Percentiles rank a stretch among this genome's conserved stretches.
Conservation (phyloP, 1,284 basidiomycete genomes). For the Cutaneotrichosporon mucoides region DNA sequence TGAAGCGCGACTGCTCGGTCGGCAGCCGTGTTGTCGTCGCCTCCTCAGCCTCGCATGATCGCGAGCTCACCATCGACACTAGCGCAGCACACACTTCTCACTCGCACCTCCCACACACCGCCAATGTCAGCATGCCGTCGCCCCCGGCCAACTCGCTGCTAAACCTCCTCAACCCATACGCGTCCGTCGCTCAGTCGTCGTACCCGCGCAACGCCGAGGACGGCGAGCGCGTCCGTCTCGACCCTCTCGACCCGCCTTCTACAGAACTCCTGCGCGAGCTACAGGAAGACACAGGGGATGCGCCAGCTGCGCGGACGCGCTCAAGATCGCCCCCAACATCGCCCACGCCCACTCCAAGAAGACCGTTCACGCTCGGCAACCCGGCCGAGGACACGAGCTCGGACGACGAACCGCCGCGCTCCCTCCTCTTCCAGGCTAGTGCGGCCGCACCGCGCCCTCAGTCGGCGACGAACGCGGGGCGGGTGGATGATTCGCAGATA, state of each 20-base stretch:
- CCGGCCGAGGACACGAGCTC: slow-evolving; percentile 9
- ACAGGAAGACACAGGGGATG: slow-evolving; percentile 14
- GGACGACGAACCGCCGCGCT: slow-evolving; percentile 34
- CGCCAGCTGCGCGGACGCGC: background rate
- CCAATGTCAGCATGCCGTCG: slow-evolving; percentile 11
- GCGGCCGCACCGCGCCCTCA: background rate
- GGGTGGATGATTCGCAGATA: background rate
- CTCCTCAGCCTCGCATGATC: too few species aligned
- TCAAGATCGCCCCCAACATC: slow-evolving; percentile 9
- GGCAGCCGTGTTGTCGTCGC: too few species aligned
- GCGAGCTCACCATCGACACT: too few species aligned
- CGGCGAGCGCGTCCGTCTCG: background rate
- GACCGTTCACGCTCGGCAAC: slow-evolving; percentile 1
- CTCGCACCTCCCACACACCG: too few species aligned
- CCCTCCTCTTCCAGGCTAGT: slow-evolving; percentile 29
- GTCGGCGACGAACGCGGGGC: background rate
- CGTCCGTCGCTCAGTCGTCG: slow-evolving; percentile 63
- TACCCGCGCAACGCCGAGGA: slow-evolving; percentile 53
- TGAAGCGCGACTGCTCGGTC: too few species aligned
- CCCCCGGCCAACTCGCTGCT: slow-evolving; percentile 55
- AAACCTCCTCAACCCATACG: slow-evolving; percentile 74
- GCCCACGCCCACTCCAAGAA: slow-evolving; percentile 21
- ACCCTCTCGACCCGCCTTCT: slow-evolving; percentile 35
- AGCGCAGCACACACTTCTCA: too few species aligned
- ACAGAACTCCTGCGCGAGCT: slow-evolving; percentile 42